A percentile compares a stretch with the other conserved stretches of the same genome.
These are phyloP conservation scores for Mucor lusitanicus DNA, from an alignment of 371 early-diverging fungal species.

Conservation along the genomic window DNA sequence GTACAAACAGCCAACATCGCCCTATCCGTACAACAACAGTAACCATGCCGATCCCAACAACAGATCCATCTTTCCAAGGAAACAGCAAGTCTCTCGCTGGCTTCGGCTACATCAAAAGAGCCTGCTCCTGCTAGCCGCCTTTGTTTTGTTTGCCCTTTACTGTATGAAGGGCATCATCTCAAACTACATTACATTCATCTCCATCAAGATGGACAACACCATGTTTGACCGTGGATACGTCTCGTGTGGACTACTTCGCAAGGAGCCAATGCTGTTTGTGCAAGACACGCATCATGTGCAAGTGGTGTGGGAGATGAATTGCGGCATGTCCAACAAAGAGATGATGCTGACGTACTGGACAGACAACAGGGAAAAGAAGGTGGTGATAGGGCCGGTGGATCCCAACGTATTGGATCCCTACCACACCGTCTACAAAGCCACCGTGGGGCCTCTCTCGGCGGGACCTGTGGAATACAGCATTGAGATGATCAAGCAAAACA, in stretches of 20 bases:
- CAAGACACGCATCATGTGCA: slow-evolving; percentile 53
- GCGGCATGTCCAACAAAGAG: slow-evolving; percentile 40
- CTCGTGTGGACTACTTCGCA: slow-evolving; percentile 53
- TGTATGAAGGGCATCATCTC: slow-evolving; percentile 39
- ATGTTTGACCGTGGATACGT: slow-evolving; percentile 55
- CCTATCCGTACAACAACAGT: slow-evolving; percentile 33
- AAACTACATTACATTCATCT: slow-evolving; percentile 36
- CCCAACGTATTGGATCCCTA: slow-evolving; percentile 40
- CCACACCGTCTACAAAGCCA: slow-evolving; percentile 57
- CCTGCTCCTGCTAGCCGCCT: slow-evolving; percentile 19
- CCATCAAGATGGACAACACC: slow-evolving; percentile 56
- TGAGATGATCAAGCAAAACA: background rate
- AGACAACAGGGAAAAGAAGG: background rate
- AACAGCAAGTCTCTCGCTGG: slow-evolving; percentile 21
- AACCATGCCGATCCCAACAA: slow-evolving; percentile 9
- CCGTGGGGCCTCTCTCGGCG: slow-evolving; percentile 41
- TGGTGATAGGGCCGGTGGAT: slow-evolving; percentile 20
- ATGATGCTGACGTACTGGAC: slow-evolving; percentile 41
- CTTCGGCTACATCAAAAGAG: slow-evolving; percentile 41
- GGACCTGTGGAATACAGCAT: slow-evolving; percentile 16
- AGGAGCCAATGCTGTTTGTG: slow-evolving; percentile 59
- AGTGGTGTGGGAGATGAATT: slow-evolving; percentile 67
- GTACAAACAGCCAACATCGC: slow-evolving; percentile 47
- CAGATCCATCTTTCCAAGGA: slow-evolving; percentile 5
- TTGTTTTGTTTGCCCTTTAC: slow-evolving; percentile 31